Evolutionary conservation across 805 yeast genomes (phyloP), one percentile per base, ranked within the genome.

Genomic region (Myxozyma neotropica): DNA sequence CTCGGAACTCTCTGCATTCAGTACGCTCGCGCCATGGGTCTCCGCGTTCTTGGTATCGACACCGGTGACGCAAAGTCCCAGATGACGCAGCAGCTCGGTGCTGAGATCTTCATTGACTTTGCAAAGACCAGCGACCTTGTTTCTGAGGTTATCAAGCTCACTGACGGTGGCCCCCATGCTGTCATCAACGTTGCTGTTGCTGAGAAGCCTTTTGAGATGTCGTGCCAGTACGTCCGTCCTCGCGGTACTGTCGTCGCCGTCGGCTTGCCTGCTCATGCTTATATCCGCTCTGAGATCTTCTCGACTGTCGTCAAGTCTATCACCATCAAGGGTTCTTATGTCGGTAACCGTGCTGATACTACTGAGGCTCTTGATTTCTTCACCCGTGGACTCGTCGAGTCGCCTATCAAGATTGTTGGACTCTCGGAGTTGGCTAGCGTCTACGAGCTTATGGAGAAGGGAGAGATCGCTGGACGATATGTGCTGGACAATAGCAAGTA

Each of bases 291-390:
- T 42, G 81, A 83, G 58, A 89, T 89, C 56, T 86, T 88, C 78
- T 77, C 80, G 66, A 83, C 87, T 53, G 95, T 89, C 61, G 85
- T 87, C 67, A 86, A 82, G 77, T 83, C 89, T 59, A 78, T 87
- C 73, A 78, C 79, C 71, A 85, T 89, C 72, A 83, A 80, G 74
- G 96, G 94, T 69, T 88, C 95, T 54, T 87, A 87, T 72, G 96
- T 89, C 64, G 96, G 96, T 70, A 88, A 88, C 83, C 86, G 95
- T 77, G 87, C 87, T 66, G 96, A 89, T 77, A 83, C 93, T 66
- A 81, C 86, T 65, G 92, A 88, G 79, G 91, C 93, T 57, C 75
- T 87, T 66, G 88, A 85, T 69, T 86, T 87, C 81, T 86, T 85
- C 75, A 64, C 79, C 68, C 80, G 89, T 74, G 93, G 92, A 64